Percentiles rank a stretch among this genome's conserved stretches.
Evolutionary conservation across 176 grass and related monocot genomes (phyloP).

Genomic region (Bothriochloa decipiens): DNA sequence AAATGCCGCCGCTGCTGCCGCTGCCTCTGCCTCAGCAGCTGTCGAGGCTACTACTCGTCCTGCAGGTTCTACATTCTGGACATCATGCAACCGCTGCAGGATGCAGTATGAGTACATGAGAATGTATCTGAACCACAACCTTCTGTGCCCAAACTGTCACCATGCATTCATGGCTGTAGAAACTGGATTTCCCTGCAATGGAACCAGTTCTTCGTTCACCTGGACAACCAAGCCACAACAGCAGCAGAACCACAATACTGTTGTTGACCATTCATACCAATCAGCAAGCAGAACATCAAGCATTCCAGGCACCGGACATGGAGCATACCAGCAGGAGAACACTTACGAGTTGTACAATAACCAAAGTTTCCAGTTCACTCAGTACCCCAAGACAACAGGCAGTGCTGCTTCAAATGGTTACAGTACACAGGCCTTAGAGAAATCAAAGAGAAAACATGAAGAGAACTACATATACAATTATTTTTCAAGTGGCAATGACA

Average conservation of each 20-base stretch:
- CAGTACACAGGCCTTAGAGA: conserved; percentile 14
- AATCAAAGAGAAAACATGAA: conserved; percentile 58
- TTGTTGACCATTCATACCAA: conserved; percentile 41
- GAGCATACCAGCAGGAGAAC: conserved; percentile 46
- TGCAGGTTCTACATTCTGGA: conserved; percentile 61
- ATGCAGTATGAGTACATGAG: conserved; percentile 86
- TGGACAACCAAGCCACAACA: conserved; percentile 43
- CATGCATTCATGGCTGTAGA: conserved; percentile 72
- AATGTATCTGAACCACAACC: conserved; percentile 79
- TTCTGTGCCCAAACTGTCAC: conserved; percentile 78
- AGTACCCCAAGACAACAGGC: conserved; percentile 42
- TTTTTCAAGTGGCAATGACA: conserved; percentile 47
- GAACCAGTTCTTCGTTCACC: conserved; percentile 50
- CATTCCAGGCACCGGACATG: conserved; percentile 37
- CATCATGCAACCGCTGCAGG: conserved; percentile 70
- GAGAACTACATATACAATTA: conserved; percentile 53
- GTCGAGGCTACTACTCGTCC: conserved; percentile 35
- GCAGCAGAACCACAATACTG: conserved; percentile 39
- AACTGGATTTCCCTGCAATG: conserved; percentile 58
- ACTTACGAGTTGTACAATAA: conserved; percentile 65
- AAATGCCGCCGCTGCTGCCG: neutral
- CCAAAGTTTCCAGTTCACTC: conserved; percentile 63
- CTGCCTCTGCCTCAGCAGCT: conserved; percentile 13
- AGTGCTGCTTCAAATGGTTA: conserved; percentile 39
- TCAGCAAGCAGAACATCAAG: conserved; percentile 32